Base-by-base conservation (phyloP, 2,329 filamentous ascomycete genomes). In the Lecanicillium sp. region DNA sequence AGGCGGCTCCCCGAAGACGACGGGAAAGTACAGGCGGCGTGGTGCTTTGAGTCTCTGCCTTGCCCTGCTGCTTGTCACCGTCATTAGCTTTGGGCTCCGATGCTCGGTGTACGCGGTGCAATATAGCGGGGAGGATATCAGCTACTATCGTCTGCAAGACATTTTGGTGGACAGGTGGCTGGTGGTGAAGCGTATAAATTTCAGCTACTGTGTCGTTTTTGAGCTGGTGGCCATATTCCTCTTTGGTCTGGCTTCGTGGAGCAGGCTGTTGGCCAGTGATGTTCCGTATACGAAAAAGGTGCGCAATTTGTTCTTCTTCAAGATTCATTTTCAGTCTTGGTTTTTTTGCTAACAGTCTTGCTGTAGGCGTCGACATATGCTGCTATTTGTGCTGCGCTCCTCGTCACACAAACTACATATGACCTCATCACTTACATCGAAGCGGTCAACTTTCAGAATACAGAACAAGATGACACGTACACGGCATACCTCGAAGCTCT, bases 301-400 rank as follows among this genome's bases (percentile, higher is more conserved):
- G 30, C n/a, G 30, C 13, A n/a, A 15, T 11, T 25, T 25, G 22
- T 25, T 25, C 11, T 7, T 25, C 22, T 7, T 25, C 22, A 25
- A 25, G 22, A n/a, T n/a, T 8, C 25, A 28, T 28, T 8, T 8
- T 30, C 11, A 9, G 29, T 13, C 14, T 7, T 15, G 12, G 14
- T 30, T 30, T n/a, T 15, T n/a, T 15, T 30, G 29, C 30, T 33
- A 33, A 33, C 30, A 33, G 9, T 20, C 9, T 28, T 12, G 4
- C 11, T n/a, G n/a, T 11, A 41, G 40, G 40, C 40, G 11, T 41
- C 40, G 6, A 41, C 17, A 2, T 31, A 34, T 27, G 37, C 37
- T 9, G 11, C 37, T 9, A 13, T 12, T 2, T 37, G 35, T 15
- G 16, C 40, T 4, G 3, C 30, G 4, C 35, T 41, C 4, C 37